Evolutionary conservation across 331 rosid species (phyloP).

Genomic region (Cydonia oblonga): DNA sequence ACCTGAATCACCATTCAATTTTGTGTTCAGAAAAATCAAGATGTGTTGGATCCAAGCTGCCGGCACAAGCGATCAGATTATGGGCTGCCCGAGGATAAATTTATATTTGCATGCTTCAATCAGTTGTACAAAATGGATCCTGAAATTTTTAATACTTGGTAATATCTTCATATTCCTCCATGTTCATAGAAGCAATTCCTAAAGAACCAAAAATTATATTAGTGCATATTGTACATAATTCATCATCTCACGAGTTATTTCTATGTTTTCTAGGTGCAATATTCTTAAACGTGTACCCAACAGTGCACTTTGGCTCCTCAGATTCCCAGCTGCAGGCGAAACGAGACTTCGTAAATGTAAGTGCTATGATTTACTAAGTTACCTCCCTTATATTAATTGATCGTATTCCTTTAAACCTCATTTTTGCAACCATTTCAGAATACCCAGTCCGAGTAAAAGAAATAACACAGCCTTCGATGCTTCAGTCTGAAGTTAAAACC

Average conservation of each 20-base stretch:
- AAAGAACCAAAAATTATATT: background rate
- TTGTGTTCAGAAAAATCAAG: slow-evolving; percentile 66
- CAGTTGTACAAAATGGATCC: slow-evolving; percentile 99
- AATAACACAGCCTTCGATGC: background rate
- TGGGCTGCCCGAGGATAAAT: slow-evolving; percentile 88
- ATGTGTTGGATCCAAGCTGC: slow-evolving; percentile 72
- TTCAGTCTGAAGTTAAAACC: background rate
- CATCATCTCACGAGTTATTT: slow-evolving; percentile 5
- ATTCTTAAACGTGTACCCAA: slow-evolving; percentile 95
- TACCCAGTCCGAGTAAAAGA: background rate
- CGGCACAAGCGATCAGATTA: slow-evolving; percentile 77
- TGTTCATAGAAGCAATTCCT: background rate
- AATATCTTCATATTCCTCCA: slow-evolving; percentile 12
- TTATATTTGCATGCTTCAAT: slow-evolving; percentile 93
- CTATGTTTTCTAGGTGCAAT: slow-evolving; percentile 62
- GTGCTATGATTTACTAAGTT: slow-evolving; percentile 9
- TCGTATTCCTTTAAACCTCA: background rate
- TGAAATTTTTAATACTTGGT: slow-evolving; percentile 85
- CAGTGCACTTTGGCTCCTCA: slow-evolving; percentile 95
- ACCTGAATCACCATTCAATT: background rate
- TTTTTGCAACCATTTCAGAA: background rate
- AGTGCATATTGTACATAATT: background rate
- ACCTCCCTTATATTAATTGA: background rate
- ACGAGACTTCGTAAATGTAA: slow-evolving; percentile 62
- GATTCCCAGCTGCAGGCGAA: slow-evolving; percentile 98